Evolutionary conservation across 2,329 filamentous ascomycete species (phyloP).

Genomic region (Exophiala sideris): DNA sequence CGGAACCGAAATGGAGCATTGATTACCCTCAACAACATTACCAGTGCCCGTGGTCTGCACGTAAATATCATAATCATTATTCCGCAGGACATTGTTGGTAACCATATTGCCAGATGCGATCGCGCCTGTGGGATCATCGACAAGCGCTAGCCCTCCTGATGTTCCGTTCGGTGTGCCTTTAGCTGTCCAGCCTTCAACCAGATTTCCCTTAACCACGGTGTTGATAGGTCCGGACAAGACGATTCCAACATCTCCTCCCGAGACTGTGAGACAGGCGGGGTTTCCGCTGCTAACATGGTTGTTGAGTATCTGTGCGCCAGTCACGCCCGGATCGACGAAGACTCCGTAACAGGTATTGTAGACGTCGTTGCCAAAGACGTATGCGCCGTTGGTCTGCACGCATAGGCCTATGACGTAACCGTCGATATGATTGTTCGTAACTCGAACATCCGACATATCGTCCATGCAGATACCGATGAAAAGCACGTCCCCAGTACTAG

Average conservation of each 20-base stretch:
- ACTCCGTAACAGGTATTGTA: slow-evolving; percentile 13
- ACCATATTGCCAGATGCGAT: slow-evolving; percentile 8
- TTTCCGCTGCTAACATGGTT: slow-evolving; percentile 14
- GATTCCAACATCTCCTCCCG: background rate
- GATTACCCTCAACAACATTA: slow-evolving; percentile 18
- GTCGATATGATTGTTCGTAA: slow-evolving; percentile 13
- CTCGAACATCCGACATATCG: slow-evolving; percentile 7
- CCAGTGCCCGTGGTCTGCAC: slow-evolving; percentile 16
- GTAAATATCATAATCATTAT: slow-evolving; percentile 20
- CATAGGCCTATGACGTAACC: slow-evolving; percentile 19
- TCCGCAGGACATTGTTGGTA: slow-evolving; percentile 9
- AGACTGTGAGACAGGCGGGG: slow-evolving; percentile 4
- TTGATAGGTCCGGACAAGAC: slow-evolving; percentile 4
- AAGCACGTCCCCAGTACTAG: background rate
- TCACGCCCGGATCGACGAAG: slow-evolving; percentile 17
- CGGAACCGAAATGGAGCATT: slow-evolving; percentile 13
- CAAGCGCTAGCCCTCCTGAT: slow-evolving; percentile 6
- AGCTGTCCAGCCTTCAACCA: slow-evolving; percentile 8
- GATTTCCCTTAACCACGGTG: slow-evolving; percentile 10
- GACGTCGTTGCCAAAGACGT: slow-evolving; percentile 12
- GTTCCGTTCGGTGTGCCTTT: background rate
- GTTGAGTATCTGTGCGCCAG: slow-evolving; percentile 10
- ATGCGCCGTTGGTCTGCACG: slow-evolving; percentile 14
- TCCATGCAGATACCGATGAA: slow-evolving; percentile 24
- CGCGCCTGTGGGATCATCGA: slow-evolving; percentile 9